phyloP scores from a whole-genome alignment of 768 basidiomycete genomes.

The Amylocystis lapponica region DNA sequence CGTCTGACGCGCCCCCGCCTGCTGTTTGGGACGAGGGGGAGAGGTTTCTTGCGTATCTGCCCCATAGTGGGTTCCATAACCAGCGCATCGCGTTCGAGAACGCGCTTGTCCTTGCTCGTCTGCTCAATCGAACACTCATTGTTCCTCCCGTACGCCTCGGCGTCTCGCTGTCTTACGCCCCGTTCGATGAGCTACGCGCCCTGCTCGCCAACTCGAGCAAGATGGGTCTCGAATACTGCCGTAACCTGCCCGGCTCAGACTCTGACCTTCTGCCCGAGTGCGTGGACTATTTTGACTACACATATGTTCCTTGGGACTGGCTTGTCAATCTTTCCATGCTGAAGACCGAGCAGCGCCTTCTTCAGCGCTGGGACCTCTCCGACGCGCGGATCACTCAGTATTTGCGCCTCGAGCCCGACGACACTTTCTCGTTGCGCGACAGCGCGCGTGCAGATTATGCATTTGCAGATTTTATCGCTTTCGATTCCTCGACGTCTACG shows the following conservation, averaged over 20 bases:
- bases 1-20: background rate
- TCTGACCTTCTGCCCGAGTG: slow-evolving; percentile 44
- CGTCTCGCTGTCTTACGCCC: slow-evolving; percentile 39
- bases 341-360: slow-evolving; percentile 33
- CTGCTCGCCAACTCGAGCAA: slow-evolving; percentile 36
- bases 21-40: slow-evolving; percentile 18
- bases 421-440: slow-evolving; percentile 49
- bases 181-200: slow-evolving; percentile 15
- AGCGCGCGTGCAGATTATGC: slow-evolving; percentile 55
- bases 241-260: slow-evolving; percentile 27
- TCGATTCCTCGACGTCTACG: slow-evolving; percentile 18
- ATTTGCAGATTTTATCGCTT: slow-evolving; percentile 40
- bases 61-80: slow-evolving; percentile 83
- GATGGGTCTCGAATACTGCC: slow-evolving; percentile 47
- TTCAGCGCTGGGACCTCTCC: slow-evolving; percentile 46
- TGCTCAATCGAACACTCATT: slow-evolving; percentile 73
- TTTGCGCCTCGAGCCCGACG: slow-evolving; percentile 32
- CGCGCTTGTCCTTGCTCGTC: slow-evolving; percentile 62
- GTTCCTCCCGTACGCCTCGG: slow-evolving; percentile 74
- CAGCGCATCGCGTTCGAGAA: slow-evolving; percentile 86
- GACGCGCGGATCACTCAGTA: slow-evolving; percentile 39
- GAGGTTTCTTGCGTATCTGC: slow-evolving; percentile 66
- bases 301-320: slow-evolving; percentile 65
- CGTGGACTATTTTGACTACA: slow-evolving; percentile 51
- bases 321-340: slow-evolving; percentile 50